Evolutionary conservation across 164 flowering plant species (phyloP).

Genomic region (Berberis thunbergii): DNA sequence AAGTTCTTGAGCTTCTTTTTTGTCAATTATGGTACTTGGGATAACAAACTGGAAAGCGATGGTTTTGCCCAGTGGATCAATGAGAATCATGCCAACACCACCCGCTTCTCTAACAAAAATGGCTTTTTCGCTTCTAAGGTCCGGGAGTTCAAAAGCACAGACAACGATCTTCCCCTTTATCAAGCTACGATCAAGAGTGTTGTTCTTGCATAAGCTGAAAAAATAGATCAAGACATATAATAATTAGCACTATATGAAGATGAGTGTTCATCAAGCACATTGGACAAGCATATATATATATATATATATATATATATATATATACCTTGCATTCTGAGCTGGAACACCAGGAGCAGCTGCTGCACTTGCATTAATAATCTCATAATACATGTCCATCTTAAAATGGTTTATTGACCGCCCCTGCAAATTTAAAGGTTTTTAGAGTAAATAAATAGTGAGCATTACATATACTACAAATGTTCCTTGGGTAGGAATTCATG

Average conservation of each 20-base stretch:
- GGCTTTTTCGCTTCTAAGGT: constrained; percentile 17
- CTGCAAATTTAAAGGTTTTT: constrained; percentile 12
- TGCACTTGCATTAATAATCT: constrained; percentile 26
- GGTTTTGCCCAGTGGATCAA: constrained; percentile 19
- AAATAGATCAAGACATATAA: background rate
- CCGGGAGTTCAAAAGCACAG: constrained; percentile 20
- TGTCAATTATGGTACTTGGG: constrained; percentile 26
- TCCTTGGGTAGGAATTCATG: background rate
- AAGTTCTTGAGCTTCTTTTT: constrained; percentile 26
- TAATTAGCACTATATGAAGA: background rate
- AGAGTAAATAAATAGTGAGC: background rate
- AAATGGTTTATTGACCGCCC: constrained; percentile 30
- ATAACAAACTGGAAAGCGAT: constrained; percentile 25
- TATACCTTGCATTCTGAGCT: constrained; percentile 40
- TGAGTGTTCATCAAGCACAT: background rate
- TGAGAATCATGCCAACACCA: constrained; percentile 35
- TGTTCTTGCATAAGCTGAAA: constrained; percentile 37
- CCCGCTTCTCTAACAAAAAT: constrained; percentile 23
- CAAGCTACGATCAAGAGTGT: constrained; percentile 29
- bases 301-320: background rate
- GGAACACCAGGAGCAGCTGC: constrained; percentile 41
- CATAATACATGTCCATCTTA: constrained; percentile 18
- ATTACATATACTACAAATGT: background rate
- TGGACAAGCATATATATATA: background rate
- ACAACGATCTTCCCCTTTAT: constrained; percentile 42